A percentile compares a stretch with the other conserved stretches of the same genome.
phyloP scores from a whole-genome alignment of 192 early-diverging fungal genomes.

The Backusella westeae region DNA sequence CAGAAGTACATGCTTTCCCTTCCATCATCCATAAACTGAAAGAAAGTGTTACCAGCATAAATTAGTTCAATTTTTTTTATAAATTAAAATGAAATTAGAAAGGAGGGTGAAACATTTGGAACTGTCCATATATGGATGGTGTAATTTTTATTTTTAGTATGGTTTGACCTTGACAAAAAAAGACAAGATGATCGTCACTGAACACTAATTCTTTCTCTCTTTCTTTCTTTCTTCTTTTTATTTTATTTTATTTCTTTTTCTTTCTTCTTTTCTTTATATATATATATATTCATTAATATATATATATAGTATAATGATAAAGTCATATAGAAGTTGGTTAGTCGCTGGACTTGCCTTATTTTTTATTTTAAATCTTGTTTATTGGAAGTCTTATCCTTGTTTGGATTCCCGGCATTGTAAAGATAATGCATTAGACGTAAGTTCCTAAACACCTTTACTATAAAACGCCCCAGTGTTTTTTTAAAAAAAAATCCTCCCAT shows the following conservation, averaged over 20 bases:
- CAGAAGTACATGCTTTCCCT: background rate
- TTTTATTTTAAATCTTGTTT: conserved; percentile 4
- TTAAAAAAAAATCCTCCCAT: background rate
- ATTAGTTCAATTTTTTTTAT: background rate
- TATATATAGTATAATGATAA: background rate
- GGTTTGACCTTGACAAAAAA: background rate
- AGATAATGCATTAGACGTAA: conserved; percentile 2
- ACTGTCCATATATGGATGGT: background rate
- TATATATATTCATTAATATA: background rate
- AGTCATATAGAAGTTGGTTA: background rate
- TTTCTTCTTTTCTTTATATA: background rate
- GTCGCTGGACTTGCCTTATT: background rate
- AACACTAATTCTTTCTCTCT: background rate
- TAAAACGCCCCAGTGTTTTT: no score
- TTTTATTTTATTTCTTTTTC: background rate
- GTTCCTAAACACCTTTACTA: background rate
- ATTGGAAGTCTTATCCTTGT: conserved; percentile 11
- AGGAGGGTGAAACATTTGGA: conserved; percentile 3
- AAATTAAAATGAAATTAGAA: background rate
- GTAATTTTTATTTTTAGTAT: conserved; percentile 5
- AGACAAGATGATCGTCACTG: background rate
- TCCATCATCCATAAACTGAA: background rate
- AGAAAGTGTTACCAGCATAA: background rate
- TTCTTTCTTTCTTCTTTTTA: background rate
- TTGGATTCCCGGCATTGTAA: background rate